Percentiles rank a stretch among this genome's conserved stretches.
These are phyloP conservation scores for Arthroderma sp. DNA, from an alignment of 2,329 filamentous ascomycete species.

Conservation along the genomic window DNA sequence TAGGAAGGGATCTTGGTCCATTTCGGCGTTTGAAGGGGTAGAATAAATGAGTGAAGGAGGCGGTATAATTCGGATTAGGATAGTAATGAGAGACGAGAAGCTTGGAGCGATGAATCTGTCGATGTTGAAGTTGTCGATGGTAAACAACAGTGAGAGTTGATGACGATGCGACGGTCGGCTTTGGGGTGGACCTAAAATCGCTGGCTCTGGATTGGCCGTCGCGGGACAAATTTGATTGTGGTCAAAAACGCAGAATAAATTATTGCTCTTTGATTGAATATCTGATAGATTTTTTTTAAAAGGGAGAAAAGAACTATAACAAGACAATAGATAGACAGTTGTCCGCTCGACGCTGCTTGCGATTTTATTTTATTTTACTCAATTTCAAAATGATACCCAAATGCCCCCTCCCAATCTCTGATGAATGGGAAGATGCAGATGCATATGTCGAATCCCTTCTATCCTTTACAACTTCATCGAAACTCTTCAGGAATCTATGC, in stretches of 20 bases:
- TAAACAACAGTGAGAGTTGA: not conserved
- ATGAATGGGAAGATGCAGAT: constrained; percentile 57
- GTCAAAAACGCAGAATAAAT: too few relatives aligned
- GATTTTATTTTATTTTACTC: not conserved
- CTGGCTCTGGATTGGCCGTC: not conserved
- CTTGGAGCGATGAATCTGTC: too few relatives aligned
- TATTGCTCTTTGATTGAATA: too few relatives aligned
- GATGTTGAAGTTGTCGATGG: too few relatives aligned
- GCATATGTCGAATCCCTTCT: constrained; percentile 69
- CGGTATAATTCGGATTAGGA: too few relatives aligned
- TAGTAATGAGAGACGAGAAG: too few relatives aligned
- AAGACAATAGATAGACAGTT: too few relatives aligned
- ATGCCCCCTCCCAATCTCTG: constrained; percentile 51
- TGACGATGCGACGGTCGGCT: not conserved
- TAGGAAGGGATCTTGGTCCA: constrained; percentile 31
- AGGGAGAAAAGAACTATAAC: too few relatives aligned
- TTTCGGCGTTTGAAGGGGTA: too few relatives aligned
- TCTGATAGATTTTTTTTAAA: too few relatives aligned
- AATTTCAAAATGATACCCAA: constrained; percentile 32
- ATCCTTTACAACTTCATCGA: constrained; percentile 58
- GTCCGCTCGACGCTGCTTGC: too few relatives aligned
- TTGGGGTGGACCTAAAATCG: not conserved
- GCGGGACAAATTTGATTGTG: not conserved
- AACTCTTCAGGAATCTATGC: constrained; percentile 75
- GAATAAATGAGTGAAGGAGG: too few relatives aligned